Evolutionary conservation across 768 basidiomycete genomes (phyloP), one percentile per base, ranked within the genome.

Genomic region (Lactifluus hygrophoroides): DNA sequence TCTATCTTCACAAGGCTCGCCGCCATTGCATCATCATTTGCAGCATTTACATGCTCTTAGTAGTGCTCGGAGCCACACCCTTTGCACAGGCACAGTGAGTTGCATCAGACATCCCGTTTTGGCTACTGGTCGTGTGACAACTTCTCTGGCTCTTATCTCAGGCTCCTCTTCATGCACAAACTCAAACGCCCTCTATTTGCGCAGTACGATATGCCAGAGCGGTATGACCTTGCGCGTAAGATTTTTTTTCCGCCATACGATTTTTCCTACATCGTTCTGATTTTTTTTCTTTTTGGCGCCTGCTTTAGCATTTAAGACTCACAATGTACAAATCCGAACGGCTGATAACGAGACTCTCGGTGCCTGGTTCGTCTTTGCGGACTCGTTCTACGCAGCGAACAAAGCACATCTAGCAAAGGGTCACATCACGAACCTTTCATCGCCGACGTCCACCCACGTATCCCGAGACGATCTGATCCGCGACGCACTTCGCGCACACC

Each of bases 301-400:
- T 19, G 16, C 21, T 13, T 34, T 13, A 64, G 63, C 63, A 5
- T 63, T 54, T 64, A 93, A 90, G 68, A 86, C 88, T 0, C 70
- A 81, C 40, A 90, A 94, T 66, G 69, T 93, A 43, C 74, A 80
- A 54, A 74, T 96, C 10, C 70, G 73, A 16, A 93, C 93, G 0
- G 66, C 80, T 0, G 94, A 98, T 69, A 88, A 90, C 58, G 80
- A 86, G 54, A 78, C 77, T 0, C 69, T 97, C 40, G 94, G 94
- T n/a, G 87, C 91, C 14, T 94, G 91, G 91, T 90, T 90, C 69
- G 72, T 88, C 32, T 75, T 93, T 5, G 81, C 88, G 1, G 84
- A 91, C 53, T 65, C 73, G 2, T 78, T 79, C 65, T 88, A 88
- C 69, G 47, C 53, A 32, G 8, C 47, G 3, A 52, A 59, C 34